Conservation (phyloP, 2,329 filamentous ascomycete genomes). For the Diaporthe ilicicola region DNA sequence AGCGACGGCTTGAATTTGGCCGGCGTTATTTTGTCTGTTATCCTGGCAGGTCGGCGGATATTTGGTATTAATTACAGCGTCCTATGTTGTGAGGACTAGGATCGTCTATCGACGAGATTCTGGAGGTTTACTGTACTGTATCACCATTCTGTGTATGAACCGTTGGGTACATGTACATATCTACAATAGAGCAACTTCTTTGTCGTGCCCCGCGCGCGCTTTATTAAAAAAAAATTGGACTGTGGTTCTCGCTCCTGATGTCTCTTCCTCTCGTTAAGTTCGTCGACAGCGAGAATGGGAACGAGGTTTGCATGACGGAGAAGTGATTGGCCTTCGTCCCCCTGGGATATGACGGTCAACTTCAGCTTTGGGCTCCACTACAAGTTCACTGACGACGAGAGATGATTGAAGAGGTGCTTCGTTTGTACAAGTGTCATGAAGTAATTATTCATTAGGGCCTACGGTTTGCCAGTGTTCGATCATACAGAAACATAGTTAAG, state of each 20-base stretch:
- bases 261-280: no score
- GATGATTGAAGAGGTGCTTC: no score
- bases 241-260: no score
- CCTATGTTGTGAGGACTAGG: neutral
- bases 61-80: neutral
- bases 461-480: neutral
- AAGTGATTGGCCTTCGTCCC: no score
- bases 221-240: neutral
- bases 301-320: no score
- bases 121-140: neutral
- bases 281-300: no score
- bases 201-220: no score
- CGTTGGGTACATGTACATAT: neutral
- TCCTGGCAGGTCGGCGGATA: neutral
- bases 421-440: neutral
- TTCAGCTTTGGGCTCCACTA: no score
- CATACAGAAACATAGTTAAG: neutral
- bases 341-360: no score
- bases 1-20: neutral
- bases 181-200: neutral
- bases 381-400: neutral
- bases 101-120: neutral
- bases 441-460: slow-evolving; percentile 11
- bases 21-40: neutral
- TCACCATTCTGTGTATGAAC: neutral